Conservation (phyloP, 768 basidiomycete genomes). For the Naganishia antarctica region DNA sequence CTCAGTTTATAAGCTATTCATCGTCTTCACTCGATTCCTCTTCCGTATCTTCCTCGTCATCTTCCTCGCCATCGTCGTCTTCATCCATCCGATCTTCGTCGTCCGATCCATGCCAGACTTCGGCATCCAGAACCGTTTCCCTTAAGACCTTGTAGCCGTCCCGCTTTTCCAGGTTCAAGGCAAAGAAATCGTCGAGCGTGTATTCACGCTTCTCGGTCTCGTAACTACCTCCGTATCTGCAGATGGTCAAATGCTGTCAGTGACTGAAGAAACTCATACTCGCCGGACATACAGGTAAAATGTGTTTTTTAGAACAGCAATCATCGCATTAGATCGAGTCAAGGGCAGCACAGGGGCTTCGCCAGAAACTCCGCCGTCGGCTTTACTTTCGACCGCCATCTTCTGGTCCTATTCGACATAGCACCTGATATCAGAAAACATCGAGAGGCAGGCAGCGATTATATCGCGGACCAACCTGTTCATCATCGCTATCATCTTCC, state of each 20-base stretch:
- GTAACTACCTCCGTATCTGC: conserved; percentile 77
- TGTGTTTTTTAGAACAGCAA: conserved; percentile 74
- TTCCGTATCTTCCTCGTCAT: conserved; percentile 38
- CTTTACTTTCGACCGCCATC: neutral
- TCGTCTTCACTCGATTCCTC: conserved; percentile 27
- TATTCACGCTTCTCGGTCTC: conserved; percentile 78
- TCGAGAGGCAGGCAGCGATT: neutral
- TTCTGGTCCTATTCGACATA: neutral
- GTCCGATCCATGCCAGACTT: conserved; percentile 54
- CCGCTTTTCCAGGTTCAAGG: conserved; percentile 75
- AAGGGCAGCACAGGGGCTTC: conserved; percentile 53
- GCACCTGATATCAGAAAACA: neutral
- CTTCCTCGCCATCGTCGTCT: conserved; percentile 44
- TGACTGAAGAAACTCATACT: conserved; percentile 11
- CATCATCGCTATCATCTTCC: conserved; percentile 44
- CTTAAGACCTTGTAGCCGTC: conserved; percentile 72
- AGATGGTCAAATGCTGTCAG: neutral
- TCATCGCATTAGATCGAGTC: conserved; percentile 80
- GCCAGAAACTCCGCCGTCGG: conserved; percentile 38
- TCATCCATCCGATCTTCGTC: conserved; percentile 53
- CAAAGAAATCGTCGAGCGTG: conserved; percentile 82
- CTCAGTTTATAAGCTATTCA: conserved; percentile 7
- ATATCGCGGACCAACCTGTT: neutral
- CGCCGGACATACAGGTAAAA: conserved; percentile 65
- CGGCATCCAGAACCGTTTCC: conserved; percentile 61